Conservation (phyloP, 2,329 filamentous ascomycete genomes). For the Colletotrichum simmondsii region DNA sequence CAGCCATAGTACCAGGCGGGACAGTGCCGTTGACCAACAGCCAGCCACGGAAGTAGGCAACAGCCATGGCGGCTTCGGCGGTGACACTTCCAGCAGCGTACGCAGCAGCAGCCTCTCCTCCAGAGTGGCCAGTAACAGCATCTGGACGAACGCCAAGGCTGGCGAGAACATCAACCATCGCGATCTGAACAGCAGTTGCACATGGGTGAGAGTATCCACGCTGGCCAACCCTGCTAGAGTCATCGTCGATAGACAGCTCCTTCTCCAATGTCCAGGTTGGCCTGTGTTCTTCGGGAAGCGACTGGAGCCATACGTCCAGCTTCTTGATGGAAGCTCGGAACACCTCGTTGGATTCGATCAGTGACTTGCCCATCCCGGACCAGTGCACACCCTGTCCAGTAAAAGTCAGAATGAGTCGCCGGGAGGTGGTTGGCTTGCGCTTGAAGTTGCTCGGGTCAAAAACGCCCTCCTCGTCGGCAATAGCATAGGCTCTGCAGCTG, state of each 20-base stretch:
- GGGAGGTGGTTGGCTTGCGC: constrained; percentile 22
- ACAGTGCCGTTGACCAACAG: constrained; percentile 36
- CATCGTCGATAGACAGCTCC: constrained; percentile 36
- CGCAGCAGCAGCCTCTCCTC: constrained; percentile 57
- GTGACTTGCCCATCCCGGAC: constrained; percentile 32
- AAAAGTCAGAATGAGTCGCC: constrained; percentile 31
- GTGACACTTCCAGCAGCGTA: constrained; percentile 52
- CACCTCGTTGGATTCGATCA: constrained; percentile 12
- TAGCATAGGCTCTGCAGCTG: constrained; percentile 39
- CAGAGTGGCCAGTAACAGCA: constrained; percentile 54
- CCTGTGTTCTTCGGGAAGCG: constrained; percentile 16
- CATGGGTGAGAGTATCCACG: constrained; percentile 40
- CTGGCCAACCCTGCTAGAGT: constrained; percentile 38
- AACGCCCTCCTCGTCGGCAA: constrained; percentile 34
- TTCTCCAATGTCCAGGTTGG: constrained; percentile 39
- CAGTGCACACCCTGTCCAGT: constrained; percentile 37
- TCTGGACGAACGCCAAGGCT: constrained; percentile 44
- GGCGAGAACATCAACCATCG: constrained; percentile 50
- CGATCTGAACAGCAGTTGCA: constrained; percentile 51
- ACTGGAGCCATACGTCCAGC: constrained; percentile 32
- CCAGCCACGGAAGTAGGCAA: constrained; percentile 52
- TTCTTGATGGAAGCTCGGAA: constrained; percentile 30
- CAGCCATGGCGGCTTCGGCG: constrained; percentile 47
- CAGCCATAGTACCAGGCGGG: constrained; percentile 50
- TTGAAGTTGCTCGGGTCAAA: constrained; percentile 30